Conservation (phyloP, 345 rosid genomes). For the Populus simonii region DNA sequence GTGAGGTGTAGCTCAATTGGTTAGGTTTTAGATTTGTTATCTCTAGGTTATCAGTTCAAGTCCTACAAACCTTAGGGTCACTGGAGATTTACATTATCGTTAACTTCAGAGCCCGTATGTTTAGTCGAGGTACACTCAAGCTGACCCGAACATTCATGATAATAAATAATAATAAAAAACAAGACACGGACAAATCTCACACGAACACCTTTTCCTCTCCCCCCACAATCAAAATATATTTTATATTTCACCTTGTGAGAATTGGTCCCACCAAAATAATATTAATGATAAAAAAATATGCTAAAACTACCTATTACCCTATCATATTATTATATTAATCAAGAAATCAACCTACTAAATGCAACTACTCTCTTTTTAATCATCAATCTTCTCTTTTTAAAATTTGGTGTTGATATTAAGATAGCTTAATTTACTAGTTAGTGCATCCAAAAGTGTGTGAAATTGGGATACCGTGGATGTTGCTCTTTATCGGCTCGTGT, state of each 20-base stretch:
- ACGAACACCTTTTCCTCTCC: slow-evolving; percentile 7
- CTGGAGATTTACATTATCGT: rapidly evolving
- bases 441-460: not conserved
- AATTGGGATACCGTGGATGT: slow-evolving; percentile 2
- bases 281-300: not conserved
- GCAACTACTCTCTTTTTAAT: not conserved
- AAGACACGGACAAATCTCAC: slow-evolving; percentile 5
- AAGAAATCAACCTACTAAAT: not conserved
- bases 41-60: rapidly evolving
- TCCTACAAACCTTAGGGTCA: rapidly evolving
- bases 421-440: not conserved
- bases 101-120: rapidly evolving
- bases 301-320: not conserved
- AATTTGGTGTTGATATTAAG: not conserved
- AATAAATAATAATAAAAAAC: too few relatives aligned
- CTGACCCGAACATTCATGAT: rapidly evolving
- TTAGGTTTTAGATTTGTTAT: rapidly evolving
- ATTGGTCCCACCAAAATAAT: slow-evolving; percentile 2
- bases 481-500: slow-evolving; percentile 15
- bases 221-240: not conserved
- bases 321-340: not conserved
- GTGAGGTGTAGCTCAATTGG: rapidly evolving
- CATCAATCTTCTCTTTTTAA: not conserved
- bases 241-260: not conserved
- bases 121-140: rapidly evolving